phyloP scores from a whole-genome alignment of 2,329 filamentous ascomycete species.

The Aspergillus aculeatinus region DNA sequence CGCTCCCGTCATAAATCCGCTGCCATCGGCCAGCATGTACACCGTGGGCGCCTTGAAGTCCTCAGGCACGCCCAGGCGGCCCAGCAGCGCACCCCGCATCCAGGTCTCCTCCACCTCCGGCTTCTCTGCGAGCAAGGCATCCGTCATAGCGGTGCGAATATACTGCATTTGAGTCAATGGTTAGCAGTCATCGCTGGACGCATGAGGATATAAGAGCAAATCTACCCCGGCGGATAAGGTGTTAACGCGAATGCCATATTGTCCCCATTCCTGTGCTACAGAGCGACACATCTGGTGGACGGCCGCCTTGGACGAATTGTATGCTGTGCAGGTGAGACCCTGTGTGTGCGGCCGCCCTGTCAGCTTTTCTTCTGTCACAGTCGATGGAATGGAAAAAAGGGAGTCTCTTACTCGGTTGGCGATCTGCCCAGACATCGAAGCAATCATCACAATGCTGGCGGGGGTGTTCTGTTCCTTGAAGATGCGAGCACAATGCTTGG shows the following conservation, averaged over 20 bases:
- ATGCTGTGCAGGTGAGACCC: constrained; percentile 63
- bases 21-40: constrained; percentile 39
- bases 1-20: constrained; percentile 42
- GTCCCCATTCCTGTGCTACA: constrained; percentile 50
- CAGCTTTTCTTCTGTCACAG: not conserved
- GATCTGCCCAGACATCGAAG: constrained; percentile 68
- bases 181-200: too few species aligned
- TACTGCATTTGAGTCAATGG: constrained; percentile 32
- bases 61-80: constrained; percentile 48
- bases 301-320: constrained; percentile 53
- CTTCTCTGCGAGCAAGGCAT: constrained; percentile 45
- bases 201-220: not conserved
- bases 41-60: constrained; percentile 40
- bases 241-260: constrained; percentile 73
- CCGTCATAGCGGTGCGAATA: constrained; percentile 52
- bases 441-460: constrained; percentile 66
- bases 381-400: not conserved
- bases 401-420: constrained; percentile 53
- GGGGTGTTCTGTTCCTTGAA: constrained; percentile 57
- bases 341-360: constrained; percentile 24
- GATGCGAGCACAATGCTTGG: constrained; percentile 34
- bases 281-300: constrained; percentile 51
- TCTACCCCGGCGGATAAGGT: constrained; percentile 69
- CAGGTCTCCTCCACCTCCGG: constrained; percentile 54
- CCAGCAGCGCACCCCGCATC: constrained; percentile 55